These are phyloP conservation scores for Solanum lycopersicoides DNA, from an alignment of 257 asterid species.

Conservation along the genomic window DNA sequence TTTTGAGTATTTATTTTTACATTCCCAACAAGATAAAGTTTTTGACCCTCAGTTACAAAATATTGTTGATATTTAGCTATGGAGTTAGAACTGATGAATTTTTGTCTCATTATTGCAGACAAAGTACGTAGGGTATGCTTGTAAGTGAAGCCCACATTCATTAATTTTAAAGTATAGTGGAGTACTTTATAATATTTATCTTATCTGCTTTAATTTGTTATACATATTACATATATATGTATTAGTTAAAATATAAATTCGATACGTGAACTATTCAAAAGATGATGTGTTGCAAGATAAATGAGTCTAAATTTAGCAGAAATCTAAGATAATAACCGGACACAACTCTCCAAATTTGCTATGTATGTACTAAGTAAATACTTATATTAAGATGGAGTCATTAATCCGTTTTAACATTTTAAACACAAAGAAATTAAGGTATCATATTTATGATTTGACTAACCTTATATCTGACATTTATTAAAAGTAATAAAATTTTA, in stretches of 20 bases:
- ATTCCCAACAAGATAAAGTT: neutral
- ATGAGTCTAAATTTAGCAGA: too few relatives aligned
- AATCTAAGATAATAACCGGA: neutral
- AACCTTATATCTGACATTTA: neutral
- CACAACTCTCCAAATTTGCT: too few relatives aligned
- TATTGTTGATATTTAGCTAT: neutral
- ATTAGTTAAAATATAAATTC: too few relatives aligned
- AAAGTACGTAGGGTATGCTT: neutral
- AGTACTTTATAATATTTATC: neutral
- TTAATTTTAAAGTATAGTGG: neutral
- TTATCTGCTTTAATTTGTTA: neutral
- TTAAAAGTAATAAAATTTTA: too few relatives aligned
- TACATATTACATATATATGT: neutral
- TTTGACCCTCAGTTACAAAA: neutral
- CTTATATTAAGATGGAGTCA: neutral
- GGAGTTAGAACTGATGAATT: neutral
- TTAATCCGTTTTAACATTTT: neutral
- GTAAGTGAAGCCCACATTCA: neutral
- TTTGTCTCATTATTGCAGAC: neutral
- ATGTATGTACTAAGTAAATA: too few relatives aligned
- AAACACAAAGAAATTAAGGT: neutral
- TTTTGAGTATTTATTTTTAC: neutral
- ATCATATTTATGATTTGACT: neutral
- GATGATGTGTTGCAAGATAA: neutral
- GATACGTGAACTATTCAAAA: neutral